Conservation (phyloP, 2,329 filamentous ascomycete species). For the Trichoderma cornu-damae region DNA sequence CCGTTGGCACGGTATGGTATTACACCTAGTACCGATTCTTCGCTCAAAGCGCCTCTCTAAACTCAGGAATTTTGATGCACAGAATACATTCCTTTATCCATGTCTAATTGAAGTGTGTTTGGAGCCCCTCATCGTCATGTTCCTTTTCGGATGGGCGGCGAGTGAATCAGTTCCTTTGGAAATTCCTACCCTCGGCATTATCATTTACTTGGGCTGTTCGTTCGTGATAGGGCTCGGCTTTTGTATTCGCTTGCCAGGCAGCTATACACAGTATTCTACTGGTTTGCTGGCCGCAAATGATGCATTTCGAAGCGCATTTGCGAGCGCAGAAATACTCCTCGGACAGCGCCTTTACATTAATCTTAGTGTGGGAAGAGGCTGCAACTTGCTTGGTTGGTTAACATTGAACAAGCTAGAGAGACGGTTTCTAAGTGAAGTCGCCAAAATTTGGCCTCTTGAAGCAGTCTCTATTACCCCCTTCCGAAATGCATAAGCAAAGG, state of each 20-base stretch:
- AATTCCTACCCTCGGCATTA: too few species aligned
- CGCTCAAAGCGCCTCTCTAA: too few species aligned
- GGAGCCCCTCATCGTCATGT: too few species aligned
- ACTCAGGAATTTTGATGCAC: too few species aligned
- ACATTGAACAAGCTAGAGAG: background rate
- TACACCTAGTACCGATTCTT: too few species aligned
- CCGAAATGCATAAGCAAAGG: background rate
- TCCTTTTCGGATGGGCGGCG: too few species aligned
- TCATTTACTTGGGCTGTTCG: too few species aligned
- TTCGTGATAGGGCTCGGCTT: conserved; percentile 43
- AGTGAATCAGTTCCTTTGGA: too few species aligned
- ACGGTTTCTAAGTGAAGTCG: background rate
- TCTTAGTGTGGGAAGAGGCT: background rate
- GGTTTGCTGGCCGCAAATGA: conserved; percentile 1
- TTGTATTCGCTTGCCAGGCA: conserved; percentile 42
- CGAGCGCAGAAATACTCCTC: background rate
- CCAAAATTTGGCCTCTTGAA: background rate
- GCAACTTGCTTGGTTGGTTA: background rate
- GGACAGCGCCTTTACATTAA: background rate
- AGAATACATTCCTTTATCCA: too few species aligned
- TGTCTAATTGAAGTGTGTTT: too few species aligned
- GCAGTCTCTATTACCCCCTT: background rate
- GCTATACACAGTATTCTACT: background rate
- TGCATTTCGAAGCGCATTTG: conserved; percentile 1
- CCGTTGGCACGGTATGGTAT: too few species aligned